Evolutionary conservation across 139 green algal species (phyloP).

Genomic region (Auxenochlorella pyrenoidosa): DNA sequence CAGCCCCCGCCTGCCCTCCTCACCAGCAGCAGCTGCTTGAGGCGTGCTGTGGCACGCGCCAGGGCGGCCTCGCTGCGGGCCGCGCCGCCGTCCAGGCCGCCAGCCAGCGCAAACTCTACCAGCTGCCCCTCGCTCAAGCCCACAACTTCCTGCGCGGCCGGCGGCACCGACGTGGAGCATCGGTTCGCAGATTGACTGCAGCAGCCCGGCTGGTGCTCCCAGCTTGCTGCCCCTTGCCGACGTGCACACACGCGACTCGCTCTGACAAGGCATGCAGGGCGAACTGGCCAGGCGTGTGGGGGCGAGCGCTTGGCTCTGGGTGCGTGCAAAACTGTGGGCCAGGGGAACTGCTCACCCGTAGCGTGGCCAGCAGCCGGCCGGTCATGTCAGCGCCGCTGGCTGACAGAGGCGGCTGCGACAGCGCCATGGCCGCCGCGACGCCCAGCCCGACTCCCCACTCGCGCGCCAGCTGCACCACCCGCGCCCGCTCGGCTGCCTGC

Average conservation of each 20-base stretch:
- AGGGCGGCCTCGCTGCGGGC: neutral
- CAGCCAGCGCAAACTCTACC: neutral
- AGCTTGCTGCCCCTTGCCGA: too few species aligned
- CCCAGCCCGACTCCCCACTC: neutral
- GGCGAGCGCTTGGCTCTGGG: too few species aligned
- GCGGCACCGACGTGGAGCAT: neutral
- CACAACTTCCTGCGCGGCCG: neutral
- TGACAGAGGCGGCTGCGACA: neutral
- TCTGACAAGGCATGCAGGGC: too few species aligned
- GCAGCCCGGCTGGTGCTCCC: neutral
- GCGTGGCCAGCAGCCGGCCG: neutral
- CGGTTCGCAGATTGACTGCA: neutral
- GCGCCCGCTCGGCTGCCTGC: neutral
- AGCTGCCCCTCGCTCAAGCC: slow-evolving; percentile 21
- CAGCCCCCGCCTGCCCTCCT: neutral
- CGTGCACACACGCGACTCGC: too few species aligned
- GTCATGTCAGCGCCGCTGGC: neutral
- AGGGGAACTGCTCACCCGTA: neutral
- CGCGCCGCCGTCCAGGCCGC: neutral
- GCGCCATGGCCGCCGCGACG: neutral
- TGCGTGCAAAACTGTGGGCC: too few species aligned
- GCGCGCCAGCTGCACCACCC: neutral
- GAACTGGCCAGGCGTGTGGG: too few species aligned
- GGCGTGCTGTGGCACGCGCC: neutral
- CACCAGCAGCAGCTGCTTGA: slow-evolving; percentile 30